These are phyloP conservation scores for Mortierella sp. DNA, from an alignment of 371 early-diverging fungal species.

Conservation along the genomic window DNA sequence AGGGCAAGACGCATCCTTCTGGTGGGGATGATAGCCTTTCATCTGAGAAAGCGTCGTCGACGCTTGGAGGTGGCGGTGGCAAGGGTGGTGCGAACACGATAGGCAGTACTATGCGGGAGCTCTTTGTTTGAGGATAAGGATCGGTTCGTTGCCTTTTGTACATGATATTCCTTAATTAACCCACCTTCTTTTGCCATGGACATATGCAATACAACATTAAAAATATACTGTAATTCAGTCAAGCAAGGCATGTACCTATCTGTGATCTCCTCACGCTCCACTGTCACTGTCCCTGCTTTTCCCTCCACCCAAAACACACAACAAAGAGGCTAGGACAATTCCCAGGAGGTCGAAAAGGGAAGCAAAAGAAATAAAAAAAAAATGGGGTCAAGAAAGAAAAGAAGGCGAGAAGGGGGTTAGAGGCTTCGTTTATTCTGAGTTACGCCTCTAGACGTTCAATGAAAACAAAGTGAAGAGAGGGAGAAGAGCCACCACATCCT, in stretches of 20 bases:
- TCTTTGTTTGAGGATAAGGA: slow-evolving; percentile 22
- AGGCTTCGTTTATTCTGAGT: not conserved
- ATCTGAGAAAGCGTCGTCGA: not conserved
- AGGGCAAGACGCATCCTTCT: slow-evolving; percentile 25
- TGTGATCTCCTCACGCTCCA: no score
- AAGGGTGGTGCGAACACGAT: not conserved
- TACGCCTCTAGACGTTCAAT: not conserved
- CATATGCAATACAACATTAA: not conserved
- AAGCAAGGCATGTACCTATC: no score
- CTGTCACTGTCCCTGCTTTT: no score
- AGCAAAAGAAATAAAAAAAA: not conserved
- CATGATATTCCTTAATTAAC: not conserved
- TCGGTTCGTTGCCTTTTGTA: not conserved
- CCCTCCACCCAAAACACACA: no score
- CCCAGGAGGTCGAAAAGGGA: not conserved
- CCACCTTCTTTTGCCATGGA: not conserved
- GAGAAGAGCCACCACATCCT: not conserved
- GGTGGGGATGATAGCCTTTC: not conserved
- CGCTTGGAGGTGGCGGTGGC: not conserved
- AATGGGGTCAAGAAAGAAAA: not conserved
- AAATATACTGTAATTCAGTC: no score
- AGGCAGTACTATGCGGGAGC: slow-evolving; percentile 43
- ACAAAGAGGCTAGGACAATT: no score
- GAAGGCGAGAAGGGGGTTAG: not conserved
- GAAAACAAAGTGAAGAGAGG: no score